phyloP scores from a whole-genome alignment of 2,329 filamentous ascomycete species.

The Aureobasidium sp. region DNA sequence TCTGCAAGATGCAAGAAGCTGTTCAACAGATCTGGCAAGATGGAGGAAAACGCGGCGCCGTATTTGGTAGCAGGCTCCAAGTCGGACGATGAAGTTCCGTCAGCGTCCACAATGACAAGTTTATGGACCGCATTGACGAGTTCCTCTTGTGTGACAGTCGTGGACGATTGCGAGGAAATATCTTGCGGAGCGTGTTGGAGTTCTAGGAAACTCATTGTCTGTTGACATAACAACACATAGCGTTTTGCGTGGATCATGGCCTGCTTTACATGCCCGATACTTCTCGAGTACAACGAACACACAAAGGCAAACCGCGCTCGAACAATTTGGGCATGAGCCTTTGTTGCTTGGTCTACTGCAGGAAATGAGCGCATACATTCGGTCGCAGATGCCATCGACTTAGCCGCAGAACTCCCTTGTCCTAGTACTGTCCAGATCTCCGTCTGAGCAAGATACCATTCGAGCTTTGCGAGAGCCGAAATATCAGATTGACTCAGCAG shows the following conservation, averaged over 20 bases:
- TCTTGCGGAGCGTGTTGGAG: neutral
- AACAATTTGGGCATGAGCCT: neutral
- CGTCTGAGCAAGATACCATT: conserved; percentile 35
- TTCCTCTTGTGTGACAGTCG: neutral
- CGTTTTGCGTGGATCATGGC: conserved; percentile 4
- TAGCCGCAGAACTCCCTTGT: neutral
- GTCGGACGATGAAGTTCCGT: neutral
- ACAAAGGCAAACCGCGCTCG: neutral
- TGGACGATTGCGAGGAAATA: too few relatives aligned
- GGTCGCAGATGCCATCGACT: neutral
- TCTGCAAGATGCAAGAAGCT: conserved; percentile 65
- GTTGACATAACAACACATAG: neutral
- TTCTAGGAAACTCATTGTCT: conserved; percentile 21
- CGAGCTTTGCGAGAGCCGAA: conserved; percentile 39
- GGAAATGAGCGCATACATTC: neutral
- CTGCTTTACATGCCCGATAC: neutral
- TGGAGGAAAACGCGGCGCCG: neutral
- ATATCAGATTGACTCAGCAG: conserved; percentile 34
- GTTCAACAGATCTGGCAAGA: conserved; percentile 59
- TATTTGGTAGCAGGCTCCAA: too few relatives aligned
- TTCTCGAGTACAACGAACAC: neutral
- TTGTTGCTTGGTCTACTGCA: neutral
- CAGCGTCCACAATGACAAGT: neutral
- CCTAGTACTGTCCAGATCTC: neutral
- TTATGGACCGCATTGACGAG: neutral